Evolutionary conservation across 2,329 filamentous ascomycete genomes (phyloP), one percentile per base, ranked within the genome.

Genomic region (Fusarium sp.): DNA sequence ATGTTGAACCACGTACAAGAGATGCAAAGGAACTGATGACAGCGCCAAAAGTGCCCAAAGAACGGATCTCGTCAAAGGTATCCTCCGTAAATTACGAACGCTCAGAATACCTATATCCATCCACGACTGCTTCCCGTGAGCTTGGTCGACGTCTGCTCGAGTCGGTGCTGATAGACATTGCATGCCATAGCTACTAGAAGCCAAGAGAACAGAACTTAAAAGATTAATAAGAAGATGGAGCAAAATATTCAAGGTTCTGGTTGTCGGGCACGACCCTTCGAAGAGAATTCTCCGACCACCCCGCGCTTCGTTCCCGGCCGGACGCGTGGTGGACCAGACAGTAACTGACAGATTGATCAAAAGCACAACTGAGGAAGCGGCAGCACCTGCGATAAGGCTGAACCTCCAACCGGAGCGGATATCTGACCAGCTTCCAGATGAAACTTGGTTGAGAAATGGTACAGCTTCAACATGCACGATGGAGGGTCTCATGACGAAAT

Each of bases 181-280:
- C 76, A 80, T 80, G 39, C 75, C 77, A 39, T 79, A 81, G 62
- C 80, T 81, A 27, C 77, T 80, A 0, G 59, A 60, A 2, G 60
- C 63, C 0, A 69, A 47, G n/a, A 69, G 60, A 2, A 60, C 15
- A 2, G 64, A 60, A 36, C 66, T 67, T 15, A 64, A 27, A n/a
- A 66, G n/a, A 15, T 69, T 69, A 47, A 69, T 69, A 34, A 56
- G 12, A 2, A 69, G 18, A 43, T 69, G 66, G 7, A 69, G 36
- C 2, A 40, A 7, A 3, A 50, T 46, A 27, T 69, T 69, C 27
- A 59, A 7, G 7, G 9, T 44, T 4, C 48, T 18, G 5, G 37
- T 50, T 3, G 37, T 50, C 6, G 28, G 8, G 47, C 62, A 65
- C 15, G 59, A 62, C 1, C 62, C 62, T 5, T 62, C 47, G 3